Base-by-base conservation (phyloP, 78 protist genomes). In the Capsaspora owczarzaki region DNA sequence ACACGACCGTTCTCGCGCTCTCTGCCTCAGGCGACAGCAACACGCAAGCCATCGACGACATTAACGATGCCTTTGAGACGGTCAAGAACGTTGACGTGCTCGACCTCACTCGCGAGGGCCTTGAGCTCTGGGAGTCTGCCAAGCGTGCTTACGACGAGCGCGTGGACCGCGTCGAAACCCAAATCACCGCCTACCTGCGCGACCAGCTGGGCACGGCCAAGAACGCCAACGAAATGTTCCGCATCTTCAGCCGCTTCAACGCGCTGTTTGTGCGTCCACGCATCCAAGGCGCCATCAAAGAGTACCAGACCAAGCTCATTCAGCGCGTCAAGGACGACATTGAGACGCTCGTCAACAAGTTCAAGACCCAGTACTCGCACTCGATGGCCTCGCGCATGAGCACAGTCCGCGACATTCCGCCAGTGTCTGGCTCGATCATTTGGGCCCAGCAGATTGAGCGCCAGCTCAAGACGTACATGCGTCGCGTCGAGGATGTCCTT, bases 401-500 rank as follows among this genome's bases (percentile, higher is more conserved):
- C 6, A 46, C n/a, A 25, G 61, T 90, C 16, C 77, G 97, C 29
- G 97, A 93, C 83, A 19, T 96, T 25, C 97, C 96, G 70, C 90
- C 93, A 29, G 90, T 89, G 0, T 76, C 95, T 16, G 95, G 95
- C 35, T 70, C 83, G 14, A 83, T 93, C 47, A 82, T 93, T 47
- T 96, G 98, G 98, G 91, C 90, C 31, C 81, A 83, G 53, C 96
- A 92, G 84, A 81, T 94, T 20, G 96, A 90, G 47, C 87, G 89
- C 41, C 96, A 94, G 87, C 84, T 96, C 40, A 86, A 81, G 46
- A 82, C 90, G 40, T 91, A 88, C 68, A 83, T 89, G 90, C 51
- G 82, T 31, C 83, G 98, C 37, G 91, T 94, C 22, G 90, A 92
- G 77, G 89, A 86, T 41, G 97, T 96, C n/a, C 82, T 94, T 0